Evolutionary conservation across 768 basidiomycete genomes (phyloP).

Genomic region (Tricholoma hemisulphureum): DNA sequence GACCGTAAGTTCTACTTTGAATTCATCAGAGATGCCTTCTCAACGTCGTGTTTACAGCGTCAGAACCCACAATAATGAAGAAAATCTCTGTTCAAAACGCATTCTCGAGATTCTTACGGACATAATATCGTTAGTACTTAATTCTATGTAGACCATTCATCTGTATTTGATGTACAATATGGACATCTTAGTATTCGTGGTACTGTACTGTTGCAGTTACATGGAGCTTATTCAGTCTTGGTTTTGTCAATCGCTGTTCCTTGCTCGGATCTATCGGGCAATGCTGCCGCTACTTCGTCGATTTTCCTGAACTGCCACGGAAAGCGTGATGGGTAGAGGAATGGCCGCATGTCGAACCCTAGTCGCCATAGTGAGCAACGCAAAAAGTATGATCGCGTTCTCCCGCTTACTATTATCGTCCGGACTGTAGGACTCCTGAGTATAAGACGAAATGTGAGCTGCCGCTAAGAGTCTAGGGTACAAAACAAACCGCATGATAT

Average conservation of each 20-base stretch:
- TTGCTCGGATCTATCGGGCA: slow-evolving; percentile 67
- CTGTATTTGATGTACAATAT: slow-evolving; percentile 20
- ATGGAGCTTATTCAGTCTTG: slow-evolving; percentile 43
- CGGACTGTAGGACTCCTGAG: slow-evolving; percentile 90
- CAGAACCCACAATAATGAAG: slow-evolving; percentile 89
- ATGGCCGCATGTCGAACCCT: slow-evolving; percentile 96
- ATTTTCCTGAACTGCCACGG: slow-evolving; percentile 98
- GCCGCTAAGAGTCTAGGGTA: background rate
- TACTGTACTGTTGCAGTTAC: too few relatives aligned
- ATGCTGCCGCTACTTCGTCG: slow-evolving; percentile 73
- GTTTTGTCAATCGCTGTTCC: slow-evolving; percentile 35
- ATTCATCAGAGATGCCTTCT: background rate
- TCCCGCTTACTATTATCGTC: slow-evolving; percentile 83
- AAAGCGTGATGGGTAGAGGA: slow-evolving; percentile 93
- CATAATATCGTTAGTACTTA: slow-evolving; percentile 19
- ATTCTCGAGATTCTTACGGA: slow-evolving; percentile 73
- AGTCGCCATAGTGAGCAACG: slow-evolving; percentile 15
- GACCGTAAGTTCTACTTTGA: slow-evolving; percentile 61
- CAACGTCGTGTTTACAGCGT: slow-evolving; percentile 42
- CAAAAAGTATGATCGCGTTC: background rate
- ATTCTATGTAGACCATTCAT: slow-evolving; percentile 4
- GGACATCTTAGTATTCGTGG: background rate
- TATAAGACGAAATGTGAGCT: background rate
- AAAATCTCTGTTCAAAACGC: slow-evolving; percentile 75
- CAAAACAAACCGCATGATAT: slow-evolving; percentile 79